Evolutionary conservation across 2,329 filamentous ascomycete genomes (phyloP).

Genomic region (Penicillium hesseltinei): DNA sequence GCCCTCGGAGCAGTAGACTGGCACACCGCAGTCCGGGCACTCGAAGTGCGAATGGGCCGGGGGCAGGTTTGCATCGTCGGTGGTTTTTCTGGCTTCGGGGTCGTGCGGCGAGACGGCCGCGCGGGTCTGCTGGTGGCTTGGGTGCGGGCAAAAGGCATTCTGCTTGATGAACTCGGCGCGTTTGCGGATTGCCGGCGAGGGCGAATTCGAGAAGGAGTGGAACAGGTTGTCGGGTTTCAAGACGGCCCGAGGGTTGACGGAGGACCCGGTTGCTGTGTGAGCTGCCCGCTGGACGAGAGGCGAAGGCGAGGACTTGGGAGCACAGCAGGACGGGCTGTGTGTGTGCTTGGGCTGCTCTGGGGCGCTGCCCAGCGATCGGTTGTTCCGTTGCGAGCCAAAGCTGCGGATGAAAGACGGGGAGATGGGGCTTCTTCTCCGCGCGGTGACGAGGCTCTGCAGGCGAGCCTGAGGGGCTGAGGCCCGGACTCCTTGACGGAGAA

Average conservation of each 20-base stretch:
- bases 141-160: conserved; percentile 91
- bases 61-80: conserved; percentile 49
- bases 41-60: conserved; percentile 88
- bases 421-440: conserved; percentile 27
- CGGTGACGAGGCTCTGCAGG: conserved; percentile 24
- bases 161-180: conserved; percentile 89
- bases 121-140: conserved; percentile 75
- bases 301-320: conserved; percentile 14
- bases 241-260: conserved; percentile 38
- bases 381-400: conserved; percentile 30
- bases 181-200: conserved; percentile 80
- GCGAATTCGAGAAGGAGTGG: conserved; percentile 85
- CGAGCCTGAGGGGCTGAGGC: conserved; percentile 23
- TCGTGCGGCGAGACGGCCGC: conserved; percentile 64
- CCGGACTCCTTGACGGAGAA: conserved; percentile 32
- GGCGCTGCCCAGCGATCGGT: conserved; percentile 18
- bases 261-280: conserved; percentile 23
- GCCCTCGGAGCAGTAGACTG: conserved; percentile 88
- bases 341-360: conserved; percentile 21
- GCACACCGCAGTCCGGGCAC: conserved; percentile 92
- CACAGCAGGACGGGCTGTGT: conserved; percentile 3
- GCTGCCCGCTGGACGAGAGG: conserved; percentile 29
- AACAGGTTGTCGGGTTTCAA: conserved; percentile 81
- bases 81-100: conserved; percentile 58
- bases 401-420: conserved; percentile 27